Evolutionary conservation across 345 rosid species (phyloP), one percentile per base, ranked within the genome.

Genomic region (Citrus hindsii): DNA sequence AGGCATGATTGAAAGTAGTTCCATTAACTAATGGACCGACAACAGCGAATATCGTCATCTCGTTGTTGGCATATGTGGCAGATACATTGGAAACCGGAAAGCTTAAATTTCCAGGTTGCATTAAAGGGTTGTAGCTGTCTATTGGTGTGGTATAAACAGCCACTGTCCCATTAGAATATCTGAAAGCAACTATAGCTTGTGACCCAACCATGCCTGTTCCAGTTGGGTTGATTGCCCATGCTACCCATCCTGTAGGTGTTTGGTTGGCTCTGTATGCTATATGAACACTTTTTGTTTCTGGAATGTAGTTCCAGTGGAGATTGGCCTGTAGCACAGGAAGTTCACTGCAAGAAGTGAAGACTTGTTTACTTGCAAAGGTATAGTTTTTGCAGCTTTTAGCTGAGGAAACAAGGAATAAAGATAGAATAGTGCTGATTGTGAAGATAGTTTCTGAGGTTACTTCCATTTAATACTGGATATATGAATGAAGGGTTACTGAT

Each of bases 161-260:
- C 81, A 86, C 66, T 18, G 81, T 51, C 59, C 89, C 87, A 61
- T 83, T 80, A 9, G 81, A 22, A 10, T 76, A 48, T 35, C n/a
- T 81, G 77, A 82, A 87, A 16, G 90, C 89, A 10, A 88, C 85
- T n/a, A 87, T 74, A 48, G 90, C 90, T 60, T 90, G 92, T n/a
- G 90, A 73, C 6, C 92, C 90, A 5, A 66, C 67, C 93, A 90
- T 90, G 21, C 61, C 62, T 0, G 4, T 9, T 33, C 79, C 77
- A 1, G 25, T 76, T 16, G 93, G 92, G 79, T 90, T 88, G 65
- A 90, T 75, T 21, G 80, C 88, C 90, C 89, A 88, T 2, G 90
- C 82, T n/a, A 87, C 58, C 92, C 93, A 90, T 37, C 87, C 81
- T 21, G 77, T 35, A 0, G 79, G 74, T n/a, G 82, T 38, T 63